Conservation (phyloP, 257 asterid species). For the Apocynum venetum region DNA sequence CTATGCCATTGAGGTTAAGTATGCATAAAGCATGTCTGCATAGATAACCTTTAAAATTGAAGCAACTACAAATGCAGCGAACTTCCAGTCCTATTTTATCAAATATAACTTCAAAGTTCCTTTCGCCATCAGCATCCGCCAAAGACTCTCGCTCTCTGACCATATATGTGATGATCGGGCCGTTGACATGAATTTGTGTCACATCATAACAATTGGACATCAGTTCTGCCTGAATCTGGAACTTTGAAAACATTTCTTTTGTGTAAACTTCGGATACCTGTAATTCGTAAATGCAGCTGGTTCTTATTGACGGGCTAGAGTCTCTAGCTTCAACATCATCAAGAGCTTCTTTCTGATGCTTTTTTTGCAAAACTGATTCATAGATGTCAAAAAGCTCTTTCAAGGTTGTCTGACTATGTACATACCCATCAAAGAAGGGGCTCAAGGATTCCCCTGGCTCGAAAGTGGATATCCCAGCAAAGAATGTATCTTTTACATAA, state of each 20-base stretch:
- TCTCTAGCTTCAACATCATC: slow-evolving; percentile 33
- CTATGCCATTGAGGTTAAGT: slow-evolving; percentile 27
- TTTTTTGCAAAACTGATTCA: slow-evolving; percentile 21
- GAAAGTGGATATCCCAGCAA: slow-evolving; percentile 26
- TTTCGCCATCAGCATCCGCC: slow-evolving; percentile 9
- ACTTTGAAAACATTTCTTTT: slow-evolving; percentile 29
- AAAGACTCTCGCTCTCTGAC: slow-evolving; percentile 24
- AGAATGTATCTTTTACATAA: slow-evolving; percentile 33
- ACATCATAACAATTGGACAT: slow-evolving; percentile 27
- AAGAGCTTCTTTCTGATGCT: slow-evolving; percentile 30
- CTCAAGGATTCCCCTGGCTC: slow-evolving; percentile 18
- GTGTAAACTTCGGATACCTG: slow-evolving; percentile 34
- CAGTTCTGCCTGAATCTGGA: slow-evolving; percentile 24
- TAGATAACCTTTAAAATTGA: slow-evolving; percentile 34
- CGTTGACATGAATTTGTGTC: slow-evolving; percentile 27
- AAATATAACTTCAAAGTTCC: slow-evolving; percentile 28
- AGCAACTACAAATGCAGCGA: slow-evolving; percentile 35
- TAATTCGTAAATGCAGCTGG: slow-evolving; percentile 28
- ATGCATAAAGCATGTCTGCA: slow-evolving; percentile 35
- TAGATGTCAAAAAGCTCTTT: slow-evolving; percentile 31
- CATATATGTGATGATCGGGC: slow-evolving; percentile 28
- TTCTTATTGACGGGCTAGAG: slow-evolving; percentile 13
- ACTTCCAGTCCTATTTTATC: slow-evolving; percentile 30
- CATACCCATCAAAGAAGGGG: slow-evolving; percentile 29
- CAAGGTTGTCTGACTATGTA: slow-evolving; percentile 28